phyloP scores from a whole-genome alignment of 352 stramenopile genomes.

The Globisporangium echinulatum region DNA sequence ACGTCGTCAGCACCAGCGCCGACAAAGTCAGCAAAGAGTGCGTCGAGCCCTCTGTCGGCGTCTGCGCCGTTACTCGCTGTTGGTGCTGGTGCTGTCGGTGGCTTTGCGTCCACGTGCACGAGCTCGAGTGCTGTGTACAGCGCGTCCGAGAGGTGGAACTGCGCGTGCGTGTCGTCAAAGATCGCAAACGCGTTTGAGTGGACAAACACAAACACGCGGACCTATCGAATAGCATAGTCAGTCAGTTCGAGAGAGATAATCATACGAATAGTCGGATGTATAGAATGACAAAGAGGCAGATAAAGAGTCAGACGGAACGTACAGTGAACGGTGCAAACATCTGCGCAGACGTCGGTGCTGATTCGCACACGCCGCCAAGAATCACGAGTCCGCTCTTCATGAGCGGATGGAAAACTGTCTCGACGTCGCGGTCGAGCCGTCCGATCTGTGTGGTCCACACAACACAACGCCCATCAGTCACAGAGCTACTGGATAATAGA shows the following conservation, averaged over 20 bases:
- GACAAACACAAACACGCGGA: slow-evolving; percentile 57
- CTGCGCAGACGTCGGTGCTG: slow-evolving; percentile 29
- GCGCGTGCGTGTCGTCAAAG: slow-evolving; percentile 48
- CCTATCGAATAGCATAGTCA: slow-evolving; percentile 5
- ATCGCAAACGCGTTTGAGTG: slow-evolving; percentile 50
- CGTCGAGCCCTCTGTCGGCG: slow-evolving; percentile 43
- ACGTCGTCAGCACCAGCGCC: slow-evolving; percentile 19
- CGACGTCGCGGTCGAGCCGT: slow-evolving; percentile 50
- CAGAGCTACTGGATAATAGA: no score
- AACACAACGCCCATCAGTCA: not conserved
- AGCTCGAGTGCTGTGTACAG: slow-evolving; percentile 58
- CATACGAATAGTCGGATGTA: no score
- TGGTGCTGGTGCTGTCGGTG: slow-evolving; percentile 2
- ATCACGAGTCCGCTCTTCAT: slow-evolving; percentile 53
- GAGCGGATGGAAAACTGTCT: slow-evolving; percentile 52
- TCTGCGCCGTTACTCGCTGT: slow-evolving; percentile 8
- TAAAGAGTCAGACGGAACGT: not conserved
- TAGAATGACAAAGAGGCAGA: no score
- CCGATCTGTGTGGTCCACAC: slow-evolving; percentile 29
- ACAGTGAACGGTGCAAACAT: slow-evolving; percentile 73
- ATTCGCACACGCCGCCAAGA: slow-evolving; percentile 42
- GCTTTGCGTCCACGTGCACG: slow-evolving; percentile 12
- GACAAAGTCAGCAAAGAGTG: slow-evolving; percentile 61
- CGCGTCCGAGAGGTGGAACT: slow-evolving; percentile 59
- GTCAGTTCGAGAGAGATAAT: not conserved